Percentiles rank a stretch among this genome's conserved stretches.
These are phyloP conservation scores for Tolypocladium ovalisporum DNA, from an alignment of 2,329 filamentous ascomycete species.

Conservation along the genomic window DNA sequence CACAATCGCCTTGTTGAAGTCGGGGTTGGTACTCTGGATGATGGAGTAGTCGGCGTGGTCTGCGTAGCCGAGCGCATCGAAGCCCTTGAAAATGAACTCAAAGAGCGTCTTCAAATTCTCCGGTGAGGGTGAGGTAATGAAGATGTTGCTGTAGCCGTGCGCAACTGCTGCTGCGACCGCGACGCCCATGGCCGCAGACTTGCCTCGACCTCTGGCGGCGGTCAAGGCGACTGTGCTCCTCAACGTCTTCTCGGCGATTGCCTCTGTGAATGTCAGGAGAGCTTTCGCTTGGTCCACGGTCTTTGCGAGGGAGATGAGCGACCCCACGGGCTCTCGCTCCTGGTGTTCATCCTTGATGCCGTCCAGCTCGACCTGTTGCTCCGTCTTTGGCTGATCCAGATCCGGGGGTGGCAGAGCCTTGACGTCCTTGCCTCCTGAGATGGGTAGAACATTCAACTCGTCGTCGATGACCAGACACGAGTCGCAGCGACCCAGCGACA, in stretches of 20 bases:
- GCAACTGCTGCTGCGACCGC: constrained; percentile 90
- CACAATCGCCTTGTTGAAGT: constrained; percentile 98
- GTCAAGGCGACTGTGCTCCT: constrained; percentile 89
- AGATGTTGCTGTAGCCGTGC: constrained; percentile 97
- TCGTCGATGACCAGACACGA: constrained; percentile 94
- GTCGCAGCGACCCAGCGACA: constrained; percentile 90
- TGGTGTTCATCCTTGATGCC: constrained; percentile 78
- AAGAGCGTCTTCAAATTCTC: constrained; percentile 98
- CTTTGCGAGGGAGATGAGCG: constrained; percentile 71
- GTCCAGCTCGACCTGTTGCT: constrained; percentile 65
- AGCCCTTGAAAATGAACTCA: constrained; percentile 97
- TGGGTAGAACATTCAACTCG: constrained; percentile 92
- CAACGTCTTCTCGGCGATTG: constrained; percentile 91
- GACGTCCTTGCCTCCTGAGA: constrained; percentile 88
- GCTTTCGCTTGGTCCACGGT: constrained; percentile 96
- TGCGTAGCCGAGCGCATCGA: constrained; percentile 85
- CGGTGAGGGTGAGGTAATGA: constrained; percentile 93
- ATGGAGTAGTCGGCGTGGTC: constrained; percentile 98
- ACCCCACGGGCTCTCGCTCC: constrained; percentile 78
- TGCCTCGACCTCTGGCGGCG: constrained; percentile 87
- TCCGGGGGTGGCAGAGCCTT: constrained; percentile 69
- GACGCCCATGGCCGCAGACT: constrained; percentile 90
- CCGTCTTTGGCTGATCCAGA: constrained; percentile 60
- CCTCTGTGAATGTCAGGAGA: constrained; percentile 90
- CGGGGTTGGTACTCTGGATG: constrained; percentile 93